Evolutionary conservation across 2,329 filamentous ascomycete species (phyloP).

Genomic region (Colletotrichum salicis): DNA sequence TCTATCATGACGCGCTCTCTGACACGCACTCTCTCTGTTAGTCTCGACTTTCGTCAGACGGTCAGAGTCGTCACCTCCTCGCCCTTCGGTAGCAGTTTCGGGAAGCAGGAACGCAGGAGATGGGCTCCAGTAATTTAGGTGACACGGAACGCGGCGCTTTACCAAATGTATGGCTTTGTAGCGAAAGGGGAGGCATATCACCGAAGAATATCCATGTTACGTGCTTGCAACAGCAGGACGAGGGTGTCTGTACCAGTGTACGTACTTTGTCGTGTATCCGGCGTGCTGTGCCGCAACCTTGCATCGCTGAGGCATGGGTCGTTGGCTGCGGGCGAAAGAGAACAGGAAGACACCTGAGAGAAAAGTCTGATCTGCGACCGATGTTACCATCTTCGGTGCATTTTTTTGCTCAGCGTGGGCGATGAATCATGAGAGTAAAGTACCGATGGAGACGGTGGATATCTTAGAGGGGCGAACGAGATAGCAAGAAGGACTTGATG

Average conservation of each 20-base stretch:
- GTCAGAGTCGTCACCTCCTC: not conserved
- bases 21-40: not conserved
- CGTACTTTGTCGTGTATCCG: not conserved
- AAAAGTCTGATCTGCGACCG: conserved; percentile 6
- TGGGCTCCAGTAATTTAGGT: not conserved
- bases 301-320: not conserved
- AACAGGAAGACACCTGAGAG: no score
- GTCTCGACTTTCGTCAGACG: not conserved
- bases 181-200: conserved; percentile 1
- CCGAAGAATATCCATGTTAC: not conserved
- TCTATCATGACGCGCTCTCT: no score
- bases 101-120: not conserved
- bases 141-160: conserved; percentile 1
- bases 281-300: not conserved
- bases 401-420: not conserved
- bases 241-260: not conserved
- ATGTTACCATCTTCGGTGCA: not conserved
- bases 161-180: not conserved
- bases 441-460: not conserved
- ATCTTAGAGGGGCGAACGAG: not conserved
- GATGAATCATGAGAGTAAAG: not conserved
- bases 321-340: not conserved
- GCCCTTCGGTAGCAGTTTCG: not conserved
- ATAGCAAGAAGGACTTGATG: not conserved
- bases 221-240: not conserved